A percentile compares a stretch with the other conserved stretches of the same genome.
These are phyloP conservation scores for Sparassis latifolia DNA, from an alignment of 1,284 basidiomycete genomes.

Conservation along the genomic window DNA sequence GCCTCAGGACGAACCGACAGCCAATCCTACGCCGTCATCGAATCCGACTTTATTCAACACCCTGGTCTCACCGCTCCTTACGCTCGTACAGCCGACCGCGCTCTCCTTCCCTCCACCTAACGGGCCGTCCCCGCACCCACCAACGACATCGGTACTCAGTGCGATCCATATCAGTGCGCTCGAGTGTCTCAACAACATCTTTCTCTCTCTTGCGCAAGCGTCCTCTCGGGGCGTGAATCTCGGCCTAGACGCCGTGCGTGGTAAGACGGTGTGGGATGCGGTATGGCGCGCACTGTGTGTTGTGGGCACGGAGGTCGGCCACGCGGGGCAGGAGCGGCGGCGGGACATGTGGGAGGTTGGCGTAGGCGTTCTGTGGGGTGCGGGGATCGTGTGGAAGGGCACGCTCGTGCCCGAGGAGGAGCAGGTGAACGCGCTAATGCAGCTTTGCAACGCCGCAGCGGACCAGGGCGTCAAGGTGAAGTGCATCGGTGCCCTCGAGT, in stretches of 20 bases:
- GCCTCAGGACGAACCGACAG: conserved; percentile 22
- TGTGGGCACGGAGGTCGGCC: conserved; percentile 52
- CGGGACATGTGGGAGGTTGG: conserved; percentile 66
- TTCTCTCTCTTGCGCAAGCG: conserved; percentile 61
- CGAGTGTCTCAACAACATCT: conserved; percentile 88
- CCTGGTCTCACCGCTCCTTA: conserved; percentile 55
- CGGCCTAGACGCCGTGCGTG: conserved; percentile 41
- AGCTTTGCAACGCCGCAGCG: conserved; percentile 49
- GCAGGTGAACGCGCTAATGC: conserved; percentile 62
- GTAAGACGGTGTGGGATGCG: conserved; percentile 51
- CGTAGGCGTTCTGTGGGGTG: conserved; percentile 76
- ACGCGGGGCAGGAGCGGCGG: conserved; percentile 57
- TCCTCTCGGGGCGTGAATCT: conserved; percentile 26
- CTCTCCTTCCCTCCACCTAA: conserved; percentile 78
- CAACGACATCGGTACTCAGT: conserved; percentile 77
- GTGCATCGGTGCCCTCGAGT: conserved; percentile 78
- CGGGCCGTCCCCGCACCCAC: conserved; percentile 68
- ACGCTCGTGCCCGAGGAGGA: conserved; percentile 46
- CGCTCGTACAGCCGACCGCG: conserved; percentile 62
- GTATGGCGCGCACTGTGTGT: conserved; percentile 49
- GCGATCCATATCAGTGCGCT: conserved; percentile 80
- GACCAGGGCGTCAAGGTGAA: conserved; percentile 61
- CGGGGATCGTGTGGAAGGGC: conserved; percentile 65
- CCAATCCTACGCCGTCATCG: conserved; percentile 13
- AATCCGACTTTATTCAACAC: conserved; percentile 36